Evolutionary conservation across 2,329 filamentous ascomycete species (phyloP).

Genomic region (Venturia effusa): DNA sequence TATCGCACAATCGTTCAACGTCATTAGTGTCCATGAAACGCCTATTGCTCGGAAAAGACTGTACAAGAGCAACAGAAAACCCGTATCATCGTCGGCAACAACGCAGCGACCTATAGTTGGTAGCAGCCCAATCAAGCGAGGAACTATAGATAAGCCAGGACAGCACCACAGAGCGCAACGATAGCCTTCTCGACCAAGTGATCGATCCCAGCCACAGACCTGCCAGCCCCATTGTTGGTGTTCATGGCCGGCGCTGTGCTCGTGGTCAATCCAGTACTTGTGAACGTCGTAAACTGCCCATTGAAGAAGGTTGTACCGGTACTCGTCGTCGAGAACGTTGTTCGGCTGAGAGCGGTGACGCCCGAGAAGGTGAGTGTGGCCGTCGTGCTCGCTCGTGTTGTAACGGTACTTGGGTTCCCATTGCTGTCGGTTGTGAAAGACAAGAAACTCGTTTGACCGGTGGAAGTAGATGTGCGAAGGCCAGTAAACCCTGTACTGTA

Average conservation of each 20-base stretch:
- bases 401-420: background rate
- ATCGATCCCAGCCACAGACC: background rate
- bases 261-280: background rate
- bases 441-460: background rate
- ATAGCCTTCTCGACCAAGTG: background rate
- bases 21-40: background rate
- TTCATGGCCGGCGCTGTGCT: background rate
- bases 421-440: background rate
- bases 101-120: background rate
- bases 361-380: background rate
- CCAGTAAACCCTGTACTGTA: conserved; percentile 2
- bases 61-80: background rate
- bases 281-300: background rate
- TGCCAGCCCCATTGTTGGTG: background rate
- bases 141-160: background rate
- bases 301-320: background rate
- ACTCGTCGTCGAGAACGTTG: background rate
- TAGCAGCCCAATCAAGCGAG: background rate
- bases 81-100: background rate
- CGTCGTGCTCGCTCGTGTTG: background rate
- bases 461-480: background rate
- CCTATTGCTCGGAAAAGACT: background rate
- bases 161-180: background rate
- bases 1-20: no score
- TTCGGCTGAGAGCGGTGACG: background rate